phyloP scores from a whole-genome alignment of 306 rosid species.

The Vigna mungo region DNA sequence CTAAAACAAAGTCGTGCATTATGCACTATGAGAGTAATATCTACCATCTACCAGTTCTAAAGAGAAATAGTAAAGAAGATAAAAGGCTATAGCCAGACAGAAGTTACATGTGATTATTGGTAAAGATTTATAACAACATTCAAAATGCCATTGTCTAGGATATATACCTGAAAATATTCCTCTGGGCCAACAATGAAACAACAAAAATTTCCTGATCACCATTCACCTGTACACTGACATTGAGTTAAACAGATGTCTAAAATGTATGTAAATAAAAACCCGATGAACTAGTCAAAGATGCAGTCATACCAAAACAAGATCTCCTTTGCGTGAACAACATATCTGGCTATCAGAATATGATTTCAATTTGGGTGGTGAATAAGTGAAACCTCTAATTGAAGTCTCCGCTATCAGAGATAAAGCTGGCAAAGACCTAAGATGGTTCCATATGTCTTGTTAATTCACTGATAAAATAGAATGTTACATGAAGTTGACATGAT shows the following conservation, averaged over 20 bases:
- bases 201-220: conserved; percentile 76
- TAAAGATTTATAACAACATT: conserved; percentile 7
- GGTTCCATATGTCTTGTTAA: conserved; percentile 7
- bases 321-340: conserved; percentile 78
- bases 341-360: conserved; percentile 59
- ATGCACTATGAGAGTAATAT: conserved; percentile 14
- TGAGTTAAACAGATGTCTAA: conserved; percentile 26
- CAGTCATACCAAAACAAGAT: conserved; percentile 71
- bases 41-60: background rate
- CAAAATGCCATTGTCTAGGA: conserved; percentile 7
- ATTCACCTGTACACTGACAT: conserved; percentile 63
- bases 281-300: conserved; percentile 19
- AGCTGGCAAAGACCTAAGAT: conserved; percentile 81
- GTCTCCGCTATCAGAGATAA: conserved; percentile 66
- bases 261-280: conserved; percentile 5
- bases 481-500: background rate
- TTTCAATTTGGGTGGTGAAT: conserved; percentile 63
- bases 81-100: conserved; percentile 1
- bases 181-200: conserved; percentile 64
- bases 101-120: conserved; percentile 1
- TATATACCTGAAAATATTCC: conserved; percentile 69
- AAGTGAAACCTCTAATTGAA: conserved; percentile 72
- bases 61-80: background rate
- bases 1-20: conserved; percentile 48
- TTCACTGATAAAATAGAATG: background rate